Conservation (phyloP, 805 yeast genomes). For the Hanseniaspora guilliermondii region DNA sequence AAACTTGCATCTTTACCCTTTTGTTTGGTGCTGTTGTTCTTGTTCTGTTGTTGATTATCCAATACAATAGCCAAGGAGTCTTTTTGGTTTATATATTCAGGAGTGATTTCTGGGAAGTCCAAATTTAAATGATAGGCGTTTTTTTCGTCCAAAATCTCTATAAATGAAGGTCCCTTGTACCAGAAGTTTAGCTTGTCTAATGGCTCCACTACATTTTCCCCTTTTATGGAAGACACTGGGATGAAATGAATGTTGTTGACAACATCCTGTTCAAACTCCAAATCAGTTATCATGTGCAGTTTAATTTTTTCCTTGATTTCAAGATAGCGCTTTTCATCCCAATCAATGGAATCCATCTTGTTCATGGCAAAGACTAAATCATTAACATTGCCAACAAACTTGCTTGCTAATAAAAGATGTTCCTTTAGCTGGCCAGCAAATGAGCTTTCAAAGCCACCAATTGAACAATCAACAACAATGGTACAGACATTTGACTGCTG, state of each 20-base stretch:
- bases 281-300: slow-evolving; percentile 36
- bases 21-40: slow-evolving; percentile 8
- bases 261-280: slow-evolving; percentile 53
- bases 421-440: slow-evolving; percentile 98
- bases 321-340: slow-evolving; percentile 85
- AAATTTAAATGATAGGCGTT: slow-evolving; percentile 39
- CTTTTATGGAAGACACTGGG: slow-evolving; percentile 93
- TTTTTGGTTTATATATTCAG: slow-evolving; percentile 84
- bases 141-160: slow-evolving; percentile 59
- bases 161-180: slow-evolving; percentile 80
- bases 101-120: slow-evolving; percentile 64
- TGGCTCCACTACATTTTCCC: slow-evolving; percentile 56
- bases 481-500: slow-evolving; percentile 98
- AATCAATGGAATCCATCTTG: slow-evolving; percentile 91
- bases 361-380: slow-evolving; percentile 91
- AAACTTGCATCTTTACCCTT: slow-evolving; percentile 89
- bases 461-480: slow-evolving; percentile 89
- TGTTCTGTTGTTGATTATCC: slow-evolving; percentile 41
- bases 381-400: slow-evolving; percentile 29
- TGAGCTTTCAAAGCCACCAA: slow-evolving; percentile 98
- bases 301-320: slow-evolving; percentile 78
- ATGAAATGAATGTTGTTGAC: slow-evolving; percentile 69
- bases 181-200: slow-evolving; percentile 64
- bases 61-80: slow-evolving; percentile 79
- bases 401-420: slow-evolving; percentile 73